Conservation (phyloP, 129 eudicot species). For the Artemisia tridentata region DNA sequence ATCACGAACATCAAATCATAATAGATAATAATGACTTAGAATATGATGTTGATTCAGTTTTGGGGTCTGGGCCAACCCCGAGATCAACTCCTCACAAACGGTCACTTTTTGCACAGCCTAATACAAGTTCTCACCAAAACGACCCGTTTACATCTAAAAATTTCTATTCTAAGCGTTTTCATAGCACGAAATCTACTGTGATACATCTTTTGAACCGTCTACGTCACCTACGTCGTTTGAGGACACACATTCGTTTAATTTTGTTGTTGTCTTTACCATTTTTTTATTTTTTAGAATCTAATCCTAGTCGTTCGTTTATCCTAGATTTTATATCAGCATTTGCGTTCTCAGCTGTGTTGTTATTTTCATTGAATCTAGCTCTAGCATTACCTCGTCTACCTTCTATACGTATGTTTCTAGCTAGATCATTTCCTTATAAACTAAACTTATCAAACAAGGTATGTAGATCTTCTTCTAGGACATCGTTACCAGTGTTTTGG, state of each 20-base stretch:
- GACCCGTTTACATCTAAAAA: constrained; percentile 27
- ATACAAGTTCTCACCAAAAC: constrained; percentile 28
- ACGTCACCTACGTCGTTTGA: constrained; percentile 55
- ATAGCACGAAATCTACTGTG: constrained; percentile 22
- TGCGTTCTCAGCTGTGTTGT: constrained; percentile 77
- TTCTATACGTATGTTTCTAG: constrained; percentile 64
- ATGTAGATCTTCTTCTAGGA: constrained; percentile 46
- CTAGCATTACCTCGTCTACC: constrained; percentile 85
- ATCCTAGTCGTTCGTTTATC: constrained; percentile 67
- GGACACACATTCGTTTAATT: constrained; percentile 62
- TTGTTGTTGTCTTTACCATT: constrained; percentile 72
- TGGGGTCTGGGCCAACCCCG: constrained; percentile 28
- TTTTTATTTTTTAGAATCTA: constrained; percentile 73
- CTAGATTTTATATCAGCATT: constrained; percentile 79
- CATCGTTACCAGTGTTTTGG: constrained; percentile 80
- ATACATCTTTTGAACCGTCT: constrained; percentile 34
- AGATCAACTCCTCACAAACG: constrained; percentile 62
- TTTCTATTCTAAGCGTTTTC: constrained; percentile 21
- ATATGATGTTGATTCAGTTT: constrained; percentile 10
- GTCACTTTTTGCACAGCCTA: constrained; percentile 40
- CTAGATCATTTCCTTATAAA: constrained; percentile 67
- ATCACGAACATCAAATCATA: constrained; percentile 26
- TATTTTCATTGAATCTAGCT: constrained; percentile 80
- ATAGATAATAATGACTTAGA: constrained; percentile 7
- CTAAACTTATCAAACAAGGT: constrained; percentile 25